Base-by-base conservation (phyloP, 139 green algal species). In the Picochlorum sp. region DNA sequence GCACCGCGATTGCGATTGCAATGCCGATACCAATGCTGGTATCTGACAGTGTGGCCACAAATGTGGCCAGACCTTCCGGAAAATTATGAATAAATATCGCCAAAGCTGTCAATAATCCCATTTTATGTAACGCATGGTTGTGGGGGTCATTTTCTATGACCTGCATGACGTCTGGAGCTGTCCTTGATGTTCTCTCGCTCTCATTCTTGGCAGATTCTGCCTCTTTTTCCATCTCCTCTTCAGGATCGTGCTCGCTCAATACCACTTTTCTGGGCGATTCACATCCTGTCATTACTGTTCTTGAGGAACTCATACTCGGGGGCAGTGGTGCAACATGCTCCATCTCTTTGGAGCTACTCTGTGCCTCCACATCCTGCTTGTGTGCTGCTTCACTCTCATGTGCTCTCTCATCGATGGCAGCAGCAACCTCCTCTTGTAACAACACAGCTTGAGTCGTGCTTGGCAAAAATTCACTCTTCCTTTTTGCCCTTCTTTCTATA, bases 1-100 rank as follows among this genome's bases (percentile, higher is more conserved):
- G 86, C 34, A 93, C 65, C 3, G 81, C 86, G 24, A 91, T 91
- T 21, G 86, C 86, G 1, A 91, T 63, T n/a, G 82, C 77, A 14
- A 89, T 66, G n/a, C 65, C 65, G 13, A 71, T 57, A 11, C 82
- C 82, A 13, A 84, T 61, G 28, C 71, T 70, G 18, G 71, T 28
- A 51, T 81, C 76, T 2, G 72, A 68, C 15, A 81, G 64, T 1
- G 83, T 70, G 1, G 79, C 80, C 38, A 88, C 62, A 62, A 88
- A 89, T 9, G 80, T 83, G 24, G 81, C 83, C 20, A 89, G 50
- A 49, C 83, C 83, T 69, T 89, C 83, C 6, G 83, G 83, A 51
- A 89, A 88, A 67, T 89, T 89, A 72, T 89, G 83, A 13, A 89
- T 52, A 23, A 62, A 77, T 57, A 86, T 82, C 3, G 77, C 78